A percentile compares a stretch with the other conserved stretches of the same genome.
Evolutionary conservation across 2,329 filamentous ascomycete genomes (phyloP).

Genomic region (Penicillium sp.): DNA sequence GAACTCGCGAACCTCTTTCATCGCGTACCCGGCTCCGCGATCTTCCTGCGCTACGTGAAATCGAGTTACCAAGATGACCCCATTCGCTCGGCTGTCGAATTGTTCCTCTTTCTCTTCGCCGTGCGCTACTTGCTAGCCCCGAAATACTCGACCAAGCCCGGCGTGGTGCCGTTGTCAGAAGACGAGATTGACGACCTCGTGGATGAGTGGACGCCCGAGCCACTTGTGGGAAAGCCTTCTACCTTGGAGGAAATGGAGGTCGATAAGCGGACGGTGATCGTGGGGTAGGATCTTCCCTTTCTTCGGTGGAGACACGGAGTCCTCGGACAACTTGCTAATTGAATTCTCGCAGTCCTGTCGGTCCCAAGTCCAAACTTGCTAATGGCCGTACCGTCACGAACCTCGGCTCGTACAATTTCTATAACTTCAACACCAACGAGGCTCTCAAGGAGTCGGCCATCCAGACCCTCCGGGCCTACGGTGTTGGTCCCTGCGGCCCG

Average conservation of each 20-base stretch:
- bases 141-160: conserved; percentile 89
- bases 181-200: conserved; percentile 98
- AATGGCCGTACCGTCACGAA: conserved; percentile 91
- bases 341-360: conserved; percentile 64
- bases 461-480: conserved; percentile 88
- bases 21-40: conserved; percentile 87
- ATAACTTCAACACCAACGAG: conserved; percentile 93
- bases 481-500: conserved; percentile 92
- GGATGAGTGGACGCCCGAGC: conserved; percentile 94
- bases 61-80: conserved; percentile 98
- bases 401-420: conserved; percentile 93
- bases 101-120: conserved; percentile 92
- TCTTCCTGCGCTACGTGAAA: conserved; percentile 90
- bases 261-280: conserved; percentile 81
- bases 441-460: conserved; percentile 93
- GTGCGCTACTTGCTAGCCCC: conserved; percentile 89
- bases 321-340: conserved; percentile 9
- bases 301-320: not conserved
- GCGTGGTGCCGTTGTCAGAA: conserved; percentile 83
- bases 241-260: conserved; percentile 75
- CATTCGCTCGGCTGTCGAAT: conserved; percentile 85
- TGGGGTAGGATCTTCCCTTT: conserved; percentile 61
- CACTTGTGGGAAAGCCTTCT: conserved; percentile 73
- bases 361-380: conserved; percentile 82
- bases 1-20: conserved; percentile 69